Conservation (phyloP, 441 rosid genomes). For the Populus hybrid region DNA sequence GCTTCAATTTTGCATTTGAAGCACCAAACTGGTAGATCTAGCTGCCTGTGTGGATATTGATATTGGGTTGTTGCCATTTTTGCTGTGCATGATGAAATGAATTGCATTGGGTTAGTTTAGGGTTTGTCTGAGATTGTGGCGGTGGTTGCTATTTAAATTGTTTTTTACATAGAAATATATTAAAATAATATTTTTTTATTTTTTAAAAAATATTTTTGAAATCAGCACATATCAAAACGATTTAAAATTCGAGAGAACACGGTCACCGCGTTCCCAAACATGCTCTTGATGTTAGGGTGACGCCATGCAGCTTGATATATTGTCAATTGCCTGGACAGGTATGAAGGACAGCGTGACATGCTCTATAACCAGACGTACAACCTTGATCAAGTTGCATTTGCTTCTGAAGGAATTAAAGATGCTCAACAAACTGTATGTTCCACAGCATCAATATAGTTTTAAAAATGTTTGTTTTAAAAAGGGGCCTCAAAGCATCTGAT, state of each 20-base stretch:
- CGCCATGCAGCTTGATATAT: background rate
- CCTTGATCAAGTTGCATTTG: conserved; percentile 97
- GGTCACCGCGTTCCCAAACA: too few relatives aligned
- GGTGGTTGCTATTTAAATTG: too few relatives aligned
- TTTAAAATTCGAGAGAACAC: too few relatives aligned
- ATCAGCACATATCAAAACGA: too few relatives aligned
- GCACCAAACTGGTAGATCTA: background rate
- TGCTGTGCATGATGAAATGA: background rate
- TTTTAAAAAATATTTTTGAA: too few relatives aligned
- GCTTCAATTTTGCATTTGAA: background rate
- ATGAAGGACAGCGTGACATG: conserved; percentile 98
- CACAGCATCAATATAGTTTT: background rate
- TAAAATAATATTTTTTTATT: too few relatives aligned
- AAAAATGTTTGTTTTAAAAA: background rate
- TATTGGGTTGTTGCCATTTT: background rate
- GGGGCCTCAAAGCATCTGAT: background rate
- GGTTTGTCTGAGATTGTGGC: too few relatives aligned
- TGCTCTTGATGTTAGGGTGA: background rate
- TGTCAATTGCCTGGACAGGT: conserved; percentile 45
- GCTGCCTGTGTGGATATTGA: background rate
- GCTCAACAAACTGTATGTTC: conserved; percentile 92
- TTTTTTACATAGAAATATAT: too few relatives aligned
- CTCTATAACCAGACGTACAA: conserved; percentile 92
- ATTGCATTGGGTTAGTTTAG: background rate
- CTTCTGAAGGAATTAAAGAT: conserved; percentile 94